Conservation (phyloP, 2,329 filamentous ascomycete species). For the Sphaerostilbella broomeana region DNA sequence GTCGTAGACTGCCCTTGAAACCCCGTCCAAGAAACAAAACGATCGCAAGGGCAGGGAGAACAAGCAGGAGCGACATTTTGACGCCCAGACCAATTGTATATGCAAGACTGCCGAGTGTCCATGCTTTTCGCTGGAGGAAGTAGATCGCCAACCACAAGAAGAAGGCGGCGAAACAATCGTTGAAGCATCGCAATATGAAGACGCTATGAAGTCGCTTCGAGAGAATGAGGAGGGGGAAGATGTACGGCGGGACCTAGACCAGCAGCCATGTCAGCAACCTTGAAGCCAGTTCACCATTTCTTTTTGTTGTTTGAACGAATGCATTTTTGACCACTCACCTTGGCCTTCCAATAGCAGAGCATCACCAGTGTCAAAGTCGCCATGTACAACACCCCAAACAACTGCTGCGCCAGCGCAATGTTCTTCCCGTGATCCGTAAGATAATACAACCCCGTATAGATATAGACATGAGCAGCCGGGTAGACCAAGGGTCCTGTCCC, state of each 20-base stretch:
- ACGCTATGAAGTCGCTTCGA: constrained; percentile 93
- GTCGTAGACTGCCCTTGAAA: constrained; percentile 55
- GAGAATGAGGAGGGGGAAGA: constrained; percentile 77
- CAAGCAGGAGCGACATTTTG: constrained; percentile 88
- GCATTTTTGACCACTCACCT: constrained; percentile 38
- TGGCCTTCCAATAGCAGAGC: constrained; percentile 70
- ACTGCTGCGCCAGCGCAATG: constrained; percentile 71
- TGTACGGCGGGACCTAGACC: constrained; percentile 68
- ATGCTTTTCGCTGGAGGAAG: constrained; percentile 66
- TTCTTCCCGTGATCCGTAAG: constrained; percentile 70
- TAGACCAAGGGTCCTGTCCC: constrained; percentile 92
- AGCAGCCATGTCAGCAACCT: neutral
- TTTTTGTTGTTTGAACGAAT: neutral
- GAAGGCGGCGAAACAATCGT: constrained; percentile 83
- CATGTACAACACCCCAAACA: constrained; percentile 79
- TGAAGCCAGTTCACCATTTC: neutral
- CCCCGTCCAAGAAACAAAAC: constrained; percentile 70
- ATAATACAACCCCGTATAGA: constrained; percentile 73
- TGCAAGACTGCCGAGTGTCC: constrained; percentile 63
- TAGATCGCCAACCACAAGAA: constrained; percentile 80
- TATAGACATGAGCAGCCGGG: constrained; percentile 88
- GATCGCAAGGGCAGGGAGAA: constrained; percentile 72
- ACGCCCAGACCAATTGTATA: constrained; percentile 80
- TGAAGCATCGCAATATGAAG: constrained; percentile 88
- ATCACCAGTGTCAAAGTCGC: constrained; percentile 69